Base-by-base conservation (phyloP, 768 basidiomycete species). In the Suillus luteus region DNA sequence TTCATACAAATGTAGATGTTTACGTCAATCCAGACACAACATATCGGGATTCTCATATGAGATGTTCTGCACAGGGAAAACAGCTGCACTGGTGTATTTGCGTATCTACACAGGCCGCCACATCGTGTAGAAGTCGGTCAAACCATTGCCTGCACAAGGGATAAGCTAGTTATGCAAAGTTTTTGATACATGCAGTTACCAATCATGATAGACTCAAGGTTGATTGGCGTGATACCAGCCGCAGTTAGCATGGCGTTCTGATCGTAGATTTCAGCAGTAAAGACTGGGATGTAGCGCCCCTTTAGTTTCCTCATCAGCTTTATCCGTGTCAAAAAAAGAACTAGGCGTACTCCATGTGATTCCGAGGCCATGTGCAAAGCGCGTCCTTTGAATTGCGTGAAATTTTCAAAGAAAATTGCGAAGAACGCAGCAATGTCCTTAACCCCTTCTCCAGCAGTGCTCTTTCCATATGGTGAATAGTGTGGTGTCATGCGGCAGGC, bases 361-460 rank as follows among this genome's bases (percentile, higher is more conserved):
- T 86, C 80, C 8, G 80, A 86, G 5, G 85, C 78, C 79, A 89
- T 81, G 64, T 89, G 87, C 74, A 89, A 86, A 24, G 69, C 65
- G 19, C 89, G 77, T 2, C 88, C 89, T 67, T 88, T 85, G 78
- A 91, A 90, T 67, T 87, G 79, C 61, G 74, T 80, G 71, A 93
- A 93, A 63, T 86, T 81, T 4, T 91, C 88, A 58, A 91, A 91
- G 75, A 91, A 91, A 60, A 92, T 85, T 3, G 83, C 77, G 0
- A 91, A 79, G 67, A 92, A 92, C 0, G 85, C 84, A 0, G 88
- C 87, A 6, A 91, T 84, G 66, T 91, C 89, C 59, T 83, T 80
- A 0, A 88, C 88, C 4, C 86, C 89, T 51, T 89, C 86, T 69
- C 87, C 84, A 0, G 88, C 85, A 2, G 84, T 88, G 58, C 82